A percentile compares a stretch with the other conserved stretches of the same genome.
These are phyloP conservation scores for Cyberlindnera galapagoensis DNA, from an alignment of 805 yeast genomes.

Conservation along the genomic window DNA sequence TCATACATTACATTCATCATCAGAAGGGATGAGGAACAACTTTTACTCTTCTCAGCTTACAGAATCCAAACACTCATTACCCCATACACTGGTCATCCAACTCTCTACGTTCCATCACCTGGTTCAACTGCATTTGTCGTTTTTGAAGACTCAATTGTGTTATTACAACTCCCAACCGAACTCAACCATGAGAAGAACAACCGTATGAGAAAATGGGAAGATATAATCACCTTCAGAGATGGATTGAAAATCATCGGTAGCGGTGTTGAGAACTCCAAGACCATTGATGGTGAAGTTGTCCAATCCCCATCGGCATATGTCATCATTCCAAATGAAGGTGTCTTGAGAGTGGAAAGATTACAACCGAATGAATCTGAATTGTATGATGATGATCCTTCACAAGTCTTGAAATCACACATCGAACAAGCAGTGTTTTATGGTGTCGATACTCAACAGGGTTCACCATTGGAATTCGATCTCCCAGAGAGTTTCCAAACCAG, in stretches of 20 bases:
- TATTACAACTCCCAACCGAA: slow-evolving; percentile 51
- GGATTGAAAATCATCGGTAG: slow-evolving; percentile 50
- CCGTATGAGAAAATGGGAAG: slow-evolving; percentile 69
- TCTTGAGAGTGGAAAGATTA: slow-evolving; percentile 49
- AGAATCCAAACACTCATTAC: slow-evolving; percentile 45
- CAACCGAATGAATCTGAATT: slow-evolving; percentile 17
- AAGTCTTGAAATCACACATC: slow-evolving; percentile 54
- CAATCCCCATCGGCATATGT: slow-evolving; percentile 41
- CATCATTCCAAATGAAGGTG: slow-evolving; percentile 52
- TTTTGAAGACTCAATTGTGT: slow-evolving; percentile 51
- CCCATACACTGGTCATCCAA: slow-evolving; percentile 33
- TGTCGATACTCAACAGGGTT: slow-evolving; percentile 27
- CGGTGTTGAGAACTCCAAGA: slow-evolving; percentile 41
- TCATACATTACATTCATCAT: slow-evolving; percentile 49
- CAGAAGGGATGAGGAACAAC: slow-evolving; percentile 42
- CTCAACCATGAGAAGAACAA: slow-evolving; percentile 27
- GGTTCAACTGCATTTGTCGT: slow-evolving; percentile 55
- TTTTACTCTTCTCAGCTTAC: slow-evolving; percentile 57
- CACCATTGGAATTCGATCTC: slow-evolving; percentile 44
- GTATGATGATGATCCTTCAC: slow-evolving; percentile 27
- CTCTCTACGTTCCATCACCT: slow-evolving; percentile 51
- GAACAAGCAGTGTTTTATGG: slow-evolving; percentile 79
- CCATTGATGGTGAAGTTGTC: slow-evolving; percentile 17
- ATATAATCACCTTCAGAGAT: slow-evolving; percentile 52
- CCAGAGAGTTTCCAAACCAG: slow-evolving; percentile 40